These are phyloP conservation scores for Albugo candida DNA, from an alignment of 352 stramenopile species.

Conservation along the genomic window DNA sequence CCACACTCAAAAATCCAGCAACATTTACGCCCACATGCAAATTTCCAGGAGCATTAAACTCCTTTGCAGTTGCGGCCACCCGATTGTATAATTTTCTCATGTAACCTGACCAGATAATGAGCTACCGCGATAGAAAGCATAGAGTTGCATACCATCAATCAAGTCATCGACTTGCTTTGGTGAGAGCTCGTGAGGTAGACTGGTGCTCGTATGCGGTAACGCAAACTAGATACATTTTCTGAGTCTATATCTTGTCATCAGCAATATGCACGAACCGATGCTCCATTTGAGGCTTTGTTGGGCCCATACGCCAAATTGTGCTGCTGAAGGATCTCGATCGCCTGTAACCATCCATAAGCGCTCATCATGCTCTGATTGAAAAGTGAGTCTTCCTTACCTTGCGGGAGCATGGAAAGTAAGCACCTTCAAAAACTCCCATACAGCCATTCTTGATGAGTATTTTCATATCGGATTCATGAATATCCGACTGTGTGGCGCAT, in stretches of 20 bases:
- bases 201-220: conserved; percentile 47
- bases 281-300: conserved; percentile 73
- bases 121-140: conserved; percentile 2
- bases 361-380: background rate
- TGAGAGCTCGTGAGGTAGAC: conserved; percentile 28
- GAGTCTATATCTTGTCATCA: background rate
- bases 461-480: conserved; percentile 59
- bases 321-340: conserved; percentile 67
- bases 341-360: conserved; percentile 8
- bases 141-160: background rate
- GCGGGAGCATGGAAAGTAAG: conserved; percentile 64
- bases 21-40: conserved; percentile 89
- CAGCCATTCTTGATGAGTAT: conserved; percentile 75
- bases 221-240: conserved; percentile 2
- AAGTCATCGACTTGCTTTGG: conserved; percentile 33
- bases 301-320: conserved; percentile 62
- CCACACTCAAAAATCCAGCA: conserved; percentile 92
- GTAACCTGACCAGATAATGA: conserved; percentile 26
- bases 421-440: conserved; percentile 76
- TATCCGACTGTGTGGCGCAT: conserved; percentile 87
- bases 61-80: conserved; percentile 39
- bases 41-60: conserved; percentile 62
- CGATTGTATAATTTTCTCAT: conserved; percentile 56
- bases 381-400: conserved; percentile 14
- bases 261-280: conserved; percentile 21